Conservation (phyloP, 306 rosid genomes). For the Casuarina glauca region DNA sequence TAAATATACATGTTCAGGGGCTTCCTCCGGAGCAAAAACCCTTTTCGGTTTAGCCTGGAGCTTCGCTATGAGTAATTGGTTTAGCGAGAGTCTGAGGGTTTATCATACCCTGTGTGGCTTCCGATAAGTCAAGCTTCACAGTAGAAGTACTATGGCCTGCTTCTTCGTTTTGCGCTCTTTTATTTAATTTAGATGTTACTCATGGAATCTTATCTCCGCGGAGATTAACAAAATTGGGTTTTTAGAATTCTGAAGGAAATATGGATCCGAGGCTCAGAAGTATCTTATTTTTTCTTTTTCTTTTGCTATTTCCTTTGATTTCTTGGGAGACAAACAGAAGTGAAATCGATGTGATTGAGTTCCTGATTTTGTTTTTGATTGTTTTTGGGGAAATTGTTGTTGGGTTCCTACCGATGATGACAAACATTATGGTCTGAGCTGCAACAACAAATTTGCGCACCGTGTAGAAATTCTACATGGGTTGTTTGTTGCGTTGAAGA, state of each 20-base stretch:
- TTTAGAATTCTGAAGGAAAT: background rate
- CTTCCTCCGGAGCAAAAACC: background rate
- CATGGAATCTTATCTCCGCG: background rate
- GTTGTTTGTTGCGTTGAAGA: slow-evolving; percentile 60
- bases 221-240: background rate
- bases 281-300: too few species aligned
- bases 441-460: slow-evolving; percentile 52
- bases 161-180: background rate
- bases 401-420: slow-evolving; percentile 3
- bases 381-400: background rate
- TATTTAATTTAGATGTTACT: background rate
- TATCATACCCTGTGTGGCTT: background rate
- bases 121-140: background rate
- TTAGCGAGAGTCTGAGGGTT: background rate
- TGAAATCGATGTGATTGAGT: background rate
- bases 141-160: background rate
- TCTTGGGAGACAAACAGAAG: background rate
- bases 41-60: background rate
- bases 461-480: slow-evolving; percentile 44
- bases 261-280: background rate
- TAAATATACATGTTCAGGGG: background rate
- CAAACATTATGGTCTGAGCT: slow-evolving; percentile 7
- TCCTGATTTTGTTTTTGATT: background rate
- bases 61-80: background rate
- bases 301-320: background rate